Base-by-base conservation (phyloP, 306 rosid species). In the Senna siamea region DNA sequence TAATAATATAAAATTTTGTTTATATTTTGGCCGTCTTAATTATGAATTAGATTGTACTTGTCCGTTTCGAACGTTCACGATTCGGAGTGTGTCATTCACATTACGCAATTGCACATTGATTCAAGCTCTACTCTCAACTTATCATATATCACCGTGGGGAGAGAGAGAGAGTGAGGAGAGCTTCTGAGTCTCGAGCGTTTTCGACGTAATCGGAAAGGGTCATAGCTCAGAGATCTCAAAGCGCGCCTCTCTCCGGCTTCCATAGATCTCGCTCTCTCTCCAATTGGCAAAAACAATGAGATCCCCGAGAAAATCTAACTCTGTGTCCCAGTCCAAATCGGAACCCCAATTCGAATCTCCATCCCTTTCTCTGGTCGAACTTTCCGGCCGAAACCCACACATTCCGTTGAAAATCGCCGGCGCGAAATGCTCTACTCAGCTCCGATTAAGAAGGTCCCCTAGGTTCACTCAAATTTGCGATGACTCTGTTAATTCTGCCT, bases 361-460 rank as follows among this genome's bases (percentile, higher is more conserved):
- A 10, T 28, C 81, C 32, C 52, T 66, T 2, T 5, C 35, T 43
- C 22, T 20, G 2, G 47, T 43, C 22, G 54, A 59, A 37, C 66
- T 66, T 75, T 64, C 35, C 7, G 6, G 35, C 11, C 22, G 18
- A 19, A n/a, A 63, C 26, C 22, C 47, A 20, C 64, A 68, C 2
- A 4, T n/a, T 44, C 76, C 86, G 4, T 26, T 78, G 44, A 61
- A 20, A n/a, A 10, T 64, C 18, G 6, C 11, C 40, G 7, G 50
- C 30, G 44, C 76, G 14, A 9, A 14, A 46, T 12, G 43, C 35
- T 32, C 41, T 26, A 7, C 6, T 4, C 23, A 17, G 11, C 17
- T 38, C n/a, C 19, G 43, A 18, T 17, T 54, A 19, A 44, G 80
- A 62, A 69, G 77, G 73, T 74, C 80, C 34, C 71, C 80, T 7